A percentile compares a stretch with the other conserved stretches of the same genome.
Evolutionary conservation across 768 basidiomycete species (phyloP).

Genomic region (Lyophyllum atratum): DNA sequence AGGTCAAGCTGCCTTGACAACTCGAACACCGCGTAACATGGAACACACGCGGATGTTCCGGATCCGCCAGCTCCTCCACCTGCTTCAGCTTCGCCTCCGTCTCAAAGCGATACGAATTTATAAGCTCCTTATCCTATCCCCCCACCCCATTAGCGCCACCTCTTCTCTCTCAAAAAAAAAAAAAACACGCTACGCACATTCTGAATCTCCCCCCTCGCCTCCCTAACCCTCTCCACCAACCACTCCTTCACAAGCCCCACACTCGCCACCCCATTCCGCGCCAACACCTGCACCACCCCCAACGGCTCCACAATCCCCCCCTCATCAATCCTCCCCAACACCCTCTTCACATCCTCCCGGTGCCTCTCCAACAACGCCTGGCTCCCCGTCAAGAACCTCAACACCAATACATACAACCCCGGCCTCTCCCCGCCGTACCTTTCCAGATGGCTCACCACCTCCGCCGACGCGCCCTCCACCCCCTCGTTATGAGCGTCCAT

Average conservation of each 20-base stretch:
- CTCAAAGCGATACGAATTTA: conserved; percentile 86
- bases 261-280: conserved; percentile 86
- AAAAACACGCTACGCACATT: conserved; percentile 53
- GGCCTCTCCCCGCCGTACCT: conserved; percentile 72
- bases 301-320: conserved; percentile 85
- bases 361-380: conserved; percentile 74
- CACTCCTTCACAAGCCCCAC: conserved; percentile 92
- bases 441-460: conserved; percentile 74
- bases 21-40: conserved; percentile 92
- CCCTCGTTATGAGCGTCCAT: conserved; percentile 68
- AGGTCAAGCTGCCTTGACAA: conserved; percentile 90
- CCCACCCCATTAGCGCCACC: not conserved
- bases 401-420: conserved; percentile 82
- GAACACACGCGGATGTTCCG: conserved; percentile 82
- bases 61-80: conserved; percentile 78
- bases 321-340: conserved; percentile 79
- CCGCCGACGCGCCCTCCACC: conserved; percentile 38
- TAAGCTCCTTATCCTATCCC: conserved; percentile 81
- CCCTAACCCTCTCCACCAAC: conserved; percentile 78
- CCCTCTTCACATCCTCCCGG: conserved; percentile 63
- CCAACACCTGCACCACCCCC: conserved; percentile 86
- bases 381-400: conserved; percentile 87
- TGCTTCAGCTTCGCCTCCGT: conserved; percentile 79
- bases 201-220: conserved; percentile 74
- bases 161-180: not conserved